Conservation (phyloP, 495 filamentous ascomycete genomes). For the Letharia lupina region DNA sequence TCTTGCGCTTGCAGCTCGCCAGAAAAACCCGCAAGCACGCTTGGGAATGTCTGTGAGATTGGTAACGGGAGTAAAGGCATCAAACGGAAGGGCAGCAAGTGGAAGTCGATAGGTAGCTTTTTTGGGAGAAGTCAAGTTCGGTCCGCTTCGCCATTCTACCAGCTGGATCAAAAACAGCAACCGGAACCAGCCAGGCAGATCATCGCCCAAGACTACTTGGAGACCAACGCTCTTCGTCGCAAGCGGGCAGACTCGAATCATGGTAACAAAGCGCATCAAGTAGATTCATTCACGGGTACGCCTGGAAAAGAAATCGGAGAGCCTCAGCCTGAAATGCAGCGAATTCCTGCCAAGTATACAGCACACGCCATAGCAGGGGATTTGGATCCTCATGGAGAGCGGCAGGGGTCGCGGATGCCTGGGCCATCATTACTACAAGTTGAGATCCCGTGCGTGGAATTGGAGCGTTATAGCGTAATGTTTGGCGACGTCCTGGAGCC, state of each 20-base stretch:
- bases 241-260: slow-evolving; percentile 20
- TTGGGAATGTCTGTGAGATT: slow-evolving; percentile 16
- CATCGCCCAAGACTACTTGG: slow-evolving; percentile 7
- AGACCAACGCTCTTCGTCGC: slow-evolving; percentile 15
- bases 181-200: slow-evolving; percentile 1
- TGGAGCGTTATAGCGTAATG: slow-evolving; percentile 95
- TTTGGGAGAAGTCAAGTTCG: slow-evolving; percentile 39
- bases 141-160: slow-evolving; percentile 28
- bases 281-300: background rate
- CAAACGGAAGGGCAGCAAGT: slow-evolving; percentile 44
- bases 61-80: slow-evolving; percentile 15
- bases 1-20: slow-evolving; percentile 2
- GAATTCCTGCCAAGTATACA: slow-evolving; percentile 6
- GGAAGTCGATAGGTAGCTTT: slow-evolving; percentile 48
- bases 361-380: background rate
- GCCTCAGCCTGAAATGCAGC: slow-evolving; percentile 6
- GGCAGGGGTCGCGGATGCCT: background rate
- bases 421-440: slow-evolving; percentile 48
- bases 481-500: slow-evolving; percentile 65
- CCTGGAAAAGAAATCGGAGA: slow-evolving; percentile 1
- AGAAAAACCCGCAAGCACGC: slow-evolving; percentile 11
- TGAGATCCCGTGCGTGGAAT: slow-evolving; percentile 67
- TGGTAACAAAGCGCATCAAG: slow-evolving; percentile 2
- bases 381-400: background rate
- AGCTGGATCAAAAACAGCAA: slow-evolving; percentile 17